phyloP scores from a whole-genome alignment of 805 yeast species.

The Hanseniaspora nectarophila region DNA sequence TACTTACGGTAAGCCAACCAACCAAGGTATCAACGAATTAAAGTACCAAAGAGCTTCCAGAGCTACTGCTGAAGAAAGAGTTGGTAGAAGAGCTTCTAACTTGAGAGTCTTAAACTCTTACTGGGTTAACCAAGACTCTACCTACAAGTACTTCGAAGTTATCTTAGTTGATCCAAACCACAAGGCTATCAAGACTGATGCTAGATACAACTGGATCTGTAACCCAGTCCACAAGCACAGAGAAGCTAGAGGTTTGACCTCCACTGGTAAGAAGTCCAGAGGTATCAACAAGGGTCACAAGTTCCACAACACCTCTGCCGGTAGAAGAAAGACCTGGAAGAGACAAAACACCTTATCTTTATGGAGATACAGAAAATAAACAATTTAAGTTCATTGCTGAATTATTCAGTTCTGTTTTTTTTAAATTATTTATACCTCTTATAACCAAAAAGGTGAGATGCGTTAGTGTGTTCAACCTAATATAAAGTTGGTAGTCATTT shows the following conservation, averaged over 20 bases:
- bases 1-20: conserved; percentile 99
- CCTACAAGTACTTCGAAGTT: conserved; percentile 98
- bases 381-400: not conserved
- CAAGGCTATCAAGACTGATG: conserved; percentile 97
- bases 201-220: conserved; percentile 98
- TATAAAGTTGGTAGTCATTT: not conserved
- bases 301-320: conserved; percentile 95
- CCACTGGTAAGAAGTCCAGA: conserved; percentile 97
- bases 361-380: conserved; percentile 96
- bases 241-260: conserved; percentile 97
- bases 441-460: not conserved
- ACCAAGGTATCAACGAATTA: conserved; percentile 98
- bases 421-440: not conserved
- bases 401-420: conserved; percentile 7
- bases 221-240: conserved; percentile 99
- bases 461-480: not conserved
- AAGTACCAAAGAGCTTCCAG: conserved; percentile 98
- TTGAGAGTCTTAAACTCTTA: conserved; percentile 98
- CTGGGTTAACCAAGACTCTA: conserved; percentile 99
- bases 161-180: conserved; percentile 95
- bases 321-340: conserved; percentile 99
- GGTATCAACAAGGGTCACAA: conserved; percentile 99
- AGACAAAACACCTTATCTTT: conserved; percentile 94
- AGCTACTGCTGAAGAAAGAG: conserved; percentile 99
- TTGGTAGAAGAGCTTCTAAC: conserved; percentile 97